phyloP scores from a whole-genome alignment of 306 rosid genomes.

The Potentilla sterilis region DNA sequence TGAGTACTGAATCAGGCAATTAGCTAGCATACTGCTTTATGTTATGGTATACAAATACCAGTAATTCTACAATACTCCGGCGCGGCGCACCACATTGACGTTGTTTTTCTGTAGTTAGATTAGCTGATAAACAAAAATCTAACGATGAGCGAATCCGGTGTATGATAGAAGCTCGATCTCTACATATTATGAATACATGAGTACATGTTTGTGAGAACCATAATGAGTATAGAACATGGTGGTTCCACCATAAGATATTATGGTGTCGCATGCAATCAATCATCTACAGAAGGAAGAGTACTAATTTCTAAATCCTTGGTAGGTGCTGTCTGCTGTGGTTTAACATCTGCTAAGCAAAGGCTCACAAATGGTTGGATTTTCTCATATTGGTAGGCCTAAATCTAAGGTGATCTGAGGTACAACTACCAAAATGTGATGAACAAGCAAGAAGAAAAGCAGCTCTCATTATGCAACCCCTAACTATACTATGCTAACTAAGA shows the following conservation, averaged over 20 bases:
- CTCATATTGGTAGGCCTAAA: background rate
- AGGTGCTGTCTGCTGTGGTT: background rate
- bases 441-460: background rate
- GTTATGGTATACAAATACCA: background rate
- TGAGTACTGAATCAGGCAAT: background rate
- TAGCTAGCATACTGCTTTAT: conserved; percentile 1
- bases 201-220: conserved; percentile 8
- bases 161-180: background rate
- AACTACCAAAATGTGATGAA: conserved; percentile 3
- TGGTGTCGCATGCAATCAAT: conserved; percentile 1
- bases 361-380: background rate
- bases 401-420: background rate
- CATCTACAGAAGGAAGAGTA: background rate
- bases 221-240: background rate
- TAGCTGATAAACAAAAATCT: background rate
- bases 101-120: background rate
- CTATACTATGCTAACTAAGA: background rate
- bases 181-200: background rate
- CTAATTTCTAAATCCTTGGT: conserved; percentile 1
- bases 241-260: conserved; percentile 6
- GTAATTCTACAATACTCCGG: background rate
- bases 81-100: background rate
- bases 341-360: conserved; percentile 5
- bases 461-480: background rate
- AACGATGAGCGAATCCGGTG: background rate